phyloP scores from a whole-genome alignment of 345 rosid species.

The Melaleuca quinquenervia region DNA sequence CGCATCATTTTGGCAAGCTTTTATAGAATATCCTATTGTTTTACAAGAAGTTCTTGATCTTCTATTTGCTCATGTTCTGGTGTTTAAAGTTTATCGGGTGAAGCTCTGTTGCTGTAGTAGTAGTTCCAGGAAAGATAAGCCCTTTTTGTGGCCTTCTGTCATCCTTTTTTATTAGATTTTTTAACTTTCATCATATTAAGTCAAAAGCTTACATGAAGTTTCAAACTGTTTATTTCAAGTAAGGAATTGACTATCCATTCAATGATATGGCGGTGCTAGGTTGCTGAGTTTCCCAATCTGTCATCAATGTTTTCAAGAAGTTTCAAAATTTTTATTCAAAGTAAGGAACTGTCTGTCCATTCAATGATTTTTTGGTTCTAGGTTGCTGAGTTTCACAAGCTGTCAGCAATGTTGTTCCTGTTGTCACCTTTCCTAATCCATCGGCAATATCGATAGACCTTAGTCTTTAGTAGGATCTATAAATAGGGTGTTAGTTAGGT shows the following conservation, averaged over 20 bases:
- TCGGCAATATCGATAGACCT: neutral
- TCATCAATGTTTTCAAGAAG: neutral
- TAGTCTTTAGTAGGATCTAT: neutral
- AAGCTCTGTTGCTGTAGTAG: neutral
- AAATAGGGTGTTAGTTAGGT: neutral
- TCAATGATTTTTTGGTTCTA: neutral
- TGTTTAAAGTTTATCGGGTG: neutral
- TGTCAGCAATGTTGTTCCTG: neutral
- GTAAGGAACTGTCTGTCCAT: neutral
- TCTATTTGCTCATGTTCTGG: neutral
- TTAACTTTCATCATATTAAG: neutral
- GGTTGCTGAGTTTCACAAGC: neutral
- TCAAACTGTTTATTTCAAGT: neutral
- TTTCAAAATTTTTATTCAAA: neutral
- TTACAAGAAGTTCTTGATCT: neutral
- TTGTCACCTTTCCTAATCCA: fast-evolving
- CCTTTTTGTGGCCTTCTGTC: neutral
- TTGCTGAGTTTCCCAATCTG: neutral
- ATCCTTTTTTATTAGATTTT: neutral
- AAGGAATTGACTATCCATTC: neutral
- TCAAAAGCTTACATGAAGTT: neutral
- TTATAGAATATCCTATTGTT: neutral
- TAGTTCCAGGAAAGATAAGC: neutral
- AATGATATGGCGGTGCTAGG: neutral
- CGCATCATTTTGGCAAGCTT: neutral